Percentiles rank a stretch among this genome's conserved stretches.
Evolutionary conservation across 805 yeast species (phyloP).

Genomic region (Blastobotrys mokoenaii): DNA sequence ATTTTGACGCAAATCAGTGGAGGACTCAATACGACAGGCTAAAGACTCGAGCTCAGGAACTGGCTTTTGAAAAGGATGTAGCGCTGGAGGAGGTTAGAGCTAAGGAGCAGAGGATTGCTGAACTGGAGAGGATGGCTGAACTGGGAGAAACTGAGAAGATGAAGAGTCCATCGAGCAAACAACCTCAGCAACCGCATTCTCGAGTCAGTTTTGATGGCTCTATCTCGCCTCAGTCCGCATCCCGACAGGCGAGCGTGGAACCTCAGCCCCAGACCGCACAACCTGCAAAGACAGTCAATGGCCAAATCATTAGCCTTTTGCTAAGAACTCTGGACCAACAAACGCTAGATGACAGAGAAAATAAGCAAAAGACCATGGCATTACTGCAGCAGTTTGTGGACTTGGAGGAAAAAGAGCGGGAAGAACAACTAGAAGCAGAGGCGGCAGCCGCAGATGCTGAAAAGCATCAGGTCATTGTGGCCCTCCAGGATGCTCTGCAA

Average conservation of each 20-base stretch:
- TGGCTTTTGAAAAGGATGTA: neutral
- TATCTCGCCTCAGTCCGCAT: neutral
- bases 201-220: neutral
- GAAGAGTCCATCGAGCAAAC: neutral
- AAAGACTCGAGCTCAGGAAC: neutral
- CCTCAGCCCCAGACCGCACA: neutral
- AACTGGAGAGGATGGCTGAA: neutral
- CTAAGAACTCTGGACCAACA: neutral
- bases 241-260: neutral
- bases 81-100: neutral
- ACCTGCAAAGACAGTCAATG: neutral
- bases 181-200: neutral
- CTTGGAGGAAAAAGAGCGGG: slow-evolving; percentile 1
- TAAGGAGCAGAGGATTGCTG: neutral
- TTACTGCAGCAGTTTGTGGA: neutral
- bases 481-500: neutral
- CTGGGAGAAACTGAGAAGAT: neutral
- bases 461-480: neutral
- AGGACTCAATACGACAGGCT: neutral
- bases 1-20: neutral
- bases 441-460: neutral
- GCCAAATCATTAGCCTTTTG: neutral
- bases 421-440: neutral
- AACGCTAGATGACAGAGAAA: neutral
- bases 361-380: neutral